Percentiles rank a stretch among this genome's conserved stretches.
Evolutionary conservation across 2,329 filamentous ascomycete species (phyloP).

Genomic region (Graphilbum fragrans): DNA sequence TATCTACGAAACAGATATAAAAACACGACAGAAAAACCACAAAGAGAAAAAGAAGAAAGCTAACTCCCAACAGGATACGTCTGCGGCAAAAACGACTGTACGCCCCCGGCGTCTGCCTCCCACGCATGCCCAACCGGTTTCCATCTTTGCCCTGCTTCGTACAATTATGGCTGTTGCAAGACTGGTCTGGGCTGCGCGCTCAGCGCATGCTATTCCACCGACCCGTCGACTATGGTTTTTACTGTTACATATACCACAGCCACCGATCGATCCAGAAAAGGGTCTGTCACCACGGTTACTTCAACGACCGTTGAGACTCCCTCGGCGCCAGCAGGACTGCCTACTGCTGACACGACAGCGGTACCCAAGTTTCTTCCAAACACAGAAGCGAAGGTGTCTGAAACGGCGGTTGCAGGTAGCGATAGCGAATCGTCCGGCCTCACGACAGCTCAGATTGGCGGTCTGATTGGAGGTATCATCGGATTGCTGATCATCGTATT

Average conservation of each 20-base stretch:
- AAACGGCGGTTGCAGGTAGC: conserved; percentile 13
- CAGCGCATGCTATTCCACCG: conserved; percentile 34
- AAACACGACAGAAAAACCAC: too few relatives aligned
- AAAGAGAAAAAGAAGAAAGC: background rate
- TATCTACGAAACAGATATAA: too few relatives aligned
- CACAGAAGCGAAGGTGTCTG: conserved; percentile 26
- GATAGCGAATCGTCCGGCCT: conserved; percentile 15
- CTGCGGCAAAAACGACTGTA: conserved; percentile 29
- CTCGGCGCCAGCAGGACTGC: conserved; percentile 17
- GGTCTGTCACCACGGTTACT: conserved; percentile 26
- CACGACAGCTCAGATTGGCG: conserved; percentile 31
- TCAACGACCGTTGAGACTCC: conserved; percentile 27
- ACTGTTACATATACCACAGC: conserved; percentile 33
- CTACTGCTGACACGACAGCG: conserved; percentile 13
- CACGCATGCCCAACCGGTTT: conserved; percentile 31
- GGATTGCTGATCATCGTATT: conserved; percentile 35
- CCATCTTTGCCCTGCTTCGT: conserved; percentile 35
- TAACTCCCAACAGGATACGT: conserved; percentile 20
- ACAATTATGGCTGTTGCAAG: conserved; percentile 41
- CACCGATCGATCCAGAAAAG: conserved; percentile 19
- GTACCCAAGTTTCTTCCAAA: conserved; percentile 32
- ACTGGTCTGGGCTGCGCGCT: conserved; percentile 35
- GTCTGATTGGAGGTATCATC: conserved; percentile 39
- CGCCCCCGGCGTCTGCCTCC: conserved; percentile 28
- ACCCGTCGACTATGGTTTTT: conserved; percentile 30